Conservation (phyloP, 257 asterid species). For the Salvia rosmarinus region DNA sequence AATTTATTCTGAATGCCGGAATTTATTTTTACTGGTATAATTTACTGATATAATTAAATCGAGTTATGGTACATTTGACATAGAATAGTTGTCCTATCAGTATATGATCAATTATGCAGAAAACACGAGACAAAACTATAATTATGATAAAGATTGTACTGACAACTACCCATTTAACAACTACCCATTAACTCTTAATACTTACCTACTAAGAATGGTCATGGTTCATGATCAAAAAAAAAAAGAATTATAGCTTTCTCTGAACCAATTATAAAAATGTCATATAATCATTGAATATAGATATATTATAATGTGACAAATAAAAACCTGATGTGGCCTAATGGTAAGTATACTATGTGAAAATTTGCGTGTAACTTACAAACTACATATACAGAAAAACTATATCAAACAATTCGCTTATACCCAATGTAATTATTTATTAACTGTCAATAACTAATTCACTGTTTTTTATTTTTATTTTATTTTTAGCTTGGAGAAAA, state of each 20-base stretch:
- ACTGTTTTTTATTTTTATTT: not conserved
- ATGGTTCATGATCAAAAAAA: too few relatives aligned
- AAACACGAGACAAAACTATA: constrained; percentile 11
- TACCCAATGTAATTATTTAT: too few relatives aligned
- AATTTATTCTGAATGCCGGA: not conserved
- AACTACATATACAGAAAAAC: too few relatives aligned
- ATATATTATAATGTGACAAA: too few relatives aligned
- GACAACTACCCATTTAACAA: constrained; percentile 25
- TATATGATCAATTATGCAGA: constrained; percentile 20
- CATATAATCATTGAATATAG: not conserved
- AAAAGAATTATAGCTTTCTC: not conserved
- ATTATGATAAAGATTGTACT: constrained; percentile 28
- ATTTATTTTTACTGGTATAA: not conserved
- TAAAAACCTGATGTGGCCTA: too few relatives aligned
- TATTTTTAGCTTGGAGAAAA: not conserved
- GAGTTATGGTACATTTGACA: not conserved
- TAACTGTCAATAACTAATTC: too few relatives aligned
- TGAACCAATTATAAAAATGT: not conserved
- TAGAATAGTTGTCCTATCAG: not conserved
- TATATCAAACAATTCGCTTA: too few relatives aligned
- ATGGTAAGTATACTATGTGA: too few relatives aligned
- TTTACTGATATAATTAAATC: not conserved
- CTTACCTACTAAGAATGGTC: too few relatives aligned
- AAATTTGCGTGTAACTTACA: too few relatives aligned
- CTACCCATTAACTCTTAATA: not conserved